These are phyloP conservation scores for Trametes punicea DNA, from an alignment of 768 basidiomycete species.

Conservation along the genomic window DNA sequence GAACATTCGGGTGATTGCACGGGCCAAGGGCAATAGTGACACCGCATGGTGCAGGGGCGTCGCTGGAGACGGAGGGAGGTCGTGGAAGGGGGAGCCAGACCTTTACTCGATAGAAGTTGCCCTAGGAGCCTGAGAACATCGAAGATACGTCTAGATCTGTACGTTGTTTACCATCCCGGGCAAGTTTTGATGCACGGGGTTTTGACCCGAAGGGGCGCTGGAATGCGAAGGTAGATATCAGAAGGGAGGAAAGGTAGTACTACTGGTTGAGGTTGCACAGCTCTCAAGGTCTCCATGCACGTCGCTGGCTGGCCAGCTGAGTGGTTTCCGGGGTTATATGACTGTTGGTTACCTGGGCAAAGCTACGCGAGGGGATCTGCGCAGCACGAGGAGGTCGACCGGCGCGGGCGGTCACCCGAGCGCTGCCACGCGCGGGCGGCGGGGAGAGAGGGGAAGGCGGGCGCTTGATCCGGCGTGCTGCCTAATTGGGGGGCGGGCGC, in stretches of 20 bases:
- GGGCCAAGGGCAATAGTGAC: not conserved
- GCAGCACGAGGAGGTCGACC: too few relatives aligned
- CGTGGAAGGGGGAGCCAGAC: not conserved
- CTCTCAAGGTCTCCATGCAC: not conserved
- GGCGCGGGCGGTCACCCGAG: not conserved
- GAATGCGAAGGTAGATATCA: not conserved
- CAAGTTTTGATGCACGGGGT: not conserved
- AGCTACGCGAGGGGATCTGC: too few relatives aligned
- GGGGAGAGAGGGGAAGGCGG: not conserved
- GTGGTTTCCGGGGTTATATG: too few relatives aligned
- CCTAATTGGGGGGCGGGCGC: not conserved
- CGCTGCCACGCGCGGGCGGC: too few relatives aligned
- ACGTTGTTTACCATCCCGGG: slow-evolving; percentile 3
- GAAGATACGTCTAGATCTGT: not conserved
- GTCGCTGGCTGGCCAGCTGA: too few relatives aligned
- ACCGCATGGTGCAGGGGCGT: not conserved
- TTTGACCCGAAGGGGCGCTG: not conserved
- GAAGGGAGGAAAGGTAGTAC: not conserved
- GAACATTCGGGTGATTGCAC: not conserved
- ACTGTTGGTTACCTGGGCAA: too few relatives aligned
- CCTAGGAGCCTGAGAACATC: slow-evolving; percentile 10
- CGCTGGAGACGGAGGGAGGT: not conserved
- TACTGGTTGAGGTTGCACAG: too few relatives aligned
- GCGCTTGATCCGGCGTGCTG: not conserved
- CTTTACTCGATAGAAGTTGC: not conserved